phyloP scores from a whole-genome alignment of 176 grass and related monocot species.

The Puya raimondii region DNA sequence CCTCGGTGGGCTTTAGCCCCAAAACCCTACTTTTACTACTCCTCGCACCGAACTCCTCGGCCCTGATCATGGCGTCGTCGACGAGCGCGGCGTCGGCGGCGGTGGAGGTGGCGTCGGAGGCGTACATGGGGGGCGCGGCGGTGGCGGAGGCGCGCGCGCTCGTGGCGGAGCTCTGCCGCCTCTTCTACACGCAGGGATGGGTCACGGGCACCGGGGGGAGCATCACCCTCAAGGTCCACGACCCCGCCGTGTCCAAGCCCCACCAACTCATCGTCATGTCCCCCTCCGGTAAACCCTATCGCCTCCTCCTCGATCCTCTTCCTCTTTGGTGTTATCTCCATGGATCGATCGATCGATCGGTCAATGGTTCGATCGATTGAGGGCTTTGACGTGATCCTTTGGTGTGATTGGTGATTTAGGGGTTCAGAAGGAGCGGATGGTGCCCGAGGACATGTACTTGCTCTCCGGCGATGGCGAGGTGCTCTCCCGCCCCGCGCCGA shows the following conservation, averaged over 20 bases:
- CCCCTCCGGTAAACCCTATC: constrained; percentile 46
- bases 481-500: constrained; percentile 39
- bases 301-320: not conserved
- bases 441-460: constrained; percentile 80
- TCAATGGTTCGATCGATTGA: not conserved
- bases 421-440: constrained; percentile 97
- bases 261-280: constrained; percentile 84
- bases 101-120: constrained; percentile 22
- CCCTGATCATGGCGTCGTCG: too few species aligned
- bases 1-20: too few species aligned
- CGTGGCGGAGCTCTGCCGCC: constrained; percentile 81
- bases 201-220: constrained; percentile 72
- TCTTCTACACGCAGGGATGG: constrained; percentile 85
- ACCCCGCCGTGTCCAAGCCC: constrained; percentile 41
- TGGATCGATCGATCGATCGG: not conserved
- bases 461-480: constrained; percentile 51
- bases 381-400: not conserved
- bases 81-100: not conserved
- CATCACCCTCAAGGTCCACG: constrained; percentile 89
- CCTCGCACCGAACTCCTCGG: too few species aligned
- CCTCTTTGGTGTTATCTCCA: not conserved
- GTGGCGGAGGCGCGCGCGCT: constrained; percentile 66
- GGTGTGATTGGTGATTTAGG: constrained; percentile 27
- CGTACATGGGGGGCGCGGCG: constrained; percentile 41
- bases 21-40: too few species aligned